Percentiles rank a stretch among this genome's conserved stretches.
Conservation (phyloP, 2,329 filamentous ascomycete genomes). For the Fusarium subglutinans region DNA sequence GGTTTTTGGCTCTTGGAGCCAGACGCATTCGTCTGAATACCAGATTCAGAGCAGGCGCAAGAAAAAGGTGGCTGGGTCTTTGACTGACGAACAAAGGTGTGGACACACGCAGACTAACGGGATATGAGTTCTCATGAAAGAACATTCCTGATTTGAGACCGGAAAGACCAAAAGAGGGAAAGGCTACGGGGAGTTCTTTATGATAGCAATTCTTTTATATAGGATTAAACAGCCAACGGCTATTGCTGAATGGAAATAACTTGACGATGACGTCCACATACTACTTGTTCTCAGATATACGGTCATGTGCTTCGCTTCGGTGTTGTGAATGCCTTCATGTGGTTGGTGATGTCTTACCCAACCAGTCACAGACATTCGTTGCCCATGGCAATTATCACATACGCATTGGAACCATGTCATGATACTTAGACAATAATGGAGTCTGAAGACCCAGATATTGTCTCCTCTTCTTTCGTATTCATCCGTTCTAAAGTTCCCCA, state of each 20-base stretch:
- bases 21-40: constrained; percentile 2
- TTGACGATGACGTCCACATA: constrained; percentile 9
- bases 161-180: not conserved
- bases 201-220: constrained; percentile 14
- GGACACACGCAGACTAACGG: constrained; percentile 9
- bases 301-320: not conserved
- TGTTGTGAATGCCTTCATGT: constrained; percentile 13
- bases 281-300: not conserved
- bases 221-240: not conserved
- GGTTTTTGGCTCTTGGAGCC: not conserved
- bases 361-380: not conserved
- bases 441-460: not conserved
- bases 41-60: not conserved
- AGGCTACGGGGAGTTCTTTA: not conserved
- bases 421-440: not conserved
- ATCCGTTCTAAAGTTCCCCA: constrained; percentile 2
- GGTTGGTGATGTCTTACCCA: constrained; percentile 18
- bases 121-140: constrained; percentile 19
- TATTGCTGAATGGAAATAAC: constrained; percentile 1
- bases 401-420: not conserved
- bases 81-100: constrained; percentile 13
- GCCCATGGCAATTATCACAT: constrained; percentile 5
- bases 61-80: constrained; percentile 12
- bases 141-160: constrained; percentile 24
- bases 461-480: not conserved